These are phyloP conservation scores for Diaporthe velutina DNA, from an alignment of 2,329 filamentous ascomycete species.

Conservation along the genomic window DNA sequence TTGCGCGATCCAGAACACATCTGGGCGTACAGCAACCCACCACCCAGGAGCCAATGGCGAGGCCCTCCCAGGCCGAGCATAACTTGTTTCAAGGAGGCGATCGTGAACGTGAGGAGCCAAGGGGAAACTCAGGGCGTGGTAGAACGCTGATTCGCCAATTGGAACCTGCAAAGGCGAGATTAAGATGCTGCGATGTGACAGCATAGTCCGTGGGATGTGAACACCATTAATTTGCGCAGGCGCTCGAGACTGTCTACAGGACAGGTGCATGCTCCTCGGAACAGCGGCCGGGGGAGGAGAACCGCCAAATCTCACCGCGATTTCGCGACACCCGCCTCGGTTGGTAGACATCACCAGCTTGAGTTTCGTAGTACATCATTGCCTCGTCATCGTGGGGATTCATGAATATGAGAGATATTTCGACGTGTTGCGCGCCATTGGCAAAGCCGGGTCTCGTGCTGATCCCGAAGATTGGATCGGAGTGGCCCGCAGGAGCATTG, in stretches of 20 bases:
- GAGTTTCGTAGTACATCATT: background rate
- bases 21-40: background rate
- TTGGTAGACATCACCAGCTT: background rate
- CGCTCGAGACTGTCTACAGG: background rate
- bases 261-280: background rate
- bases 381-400: conserved; percentile 22
- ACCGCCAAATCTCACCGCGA: background rate
- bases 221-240: background rate
- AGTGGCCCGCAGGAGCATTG: background rate
- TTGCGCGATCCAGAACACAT: background rate
- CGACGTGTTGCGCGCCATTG: background rate
- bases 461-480: conserved; percentile 4
- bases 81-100: conserved; percentile 24
- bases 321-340: background rate
- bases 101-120: background rate
- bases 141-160: conserved; percentile 24
- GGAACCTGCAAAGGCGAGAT: conserved; percentile 16
- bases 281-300: background rate
- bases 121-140: background rate
- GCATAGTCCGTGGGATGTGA: conserved; percentile 17
- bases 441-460: conserved; percentile 2
- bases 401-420: background rate
- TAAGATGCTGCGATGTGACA: conserved; percentile 23
- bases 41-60: background rate
- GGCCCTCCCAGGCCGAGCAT: background rate